These are phyloP conservation scores for Verticillium tricorpus DNA, from an alignment of 2,329 filamentous ascomycete genomes.

Conservation along the genomic window DNA sequence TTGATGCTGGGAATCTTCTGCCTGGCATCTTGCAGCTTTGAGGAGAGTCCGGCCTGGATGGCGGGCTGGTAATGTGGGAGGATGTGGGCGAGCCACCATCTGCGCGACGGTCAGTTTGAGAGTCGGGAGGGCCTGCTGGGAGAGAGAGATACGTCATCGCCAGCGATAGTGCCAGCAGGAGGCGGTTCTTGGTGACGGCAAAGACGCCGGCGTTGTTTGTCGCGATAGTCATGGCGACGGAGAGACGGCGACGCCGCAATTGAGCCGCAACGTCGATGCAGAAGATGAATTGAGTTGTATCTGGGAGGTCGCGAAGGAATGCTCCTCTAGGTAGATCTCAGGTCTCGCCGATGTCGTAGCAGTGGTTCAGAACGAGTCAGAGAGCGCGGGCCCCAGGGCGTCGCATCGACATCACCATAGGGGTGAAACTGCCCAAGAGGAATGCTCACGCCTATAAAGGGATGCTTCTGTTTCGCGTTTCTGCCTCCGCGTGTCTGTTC, in stretches of 20 bases:
- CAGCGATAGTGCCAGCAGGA: constrained; percentile 29
- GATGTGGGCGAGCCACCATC: constrained; percentile 43
- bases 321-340: not conserved
- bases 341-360: not conserved
- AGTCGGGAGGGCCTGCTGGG: not conserved
- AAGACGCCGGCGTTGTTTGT: constrained; percentile 14
- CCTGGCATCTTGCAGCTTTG: constrained; percentile 32
- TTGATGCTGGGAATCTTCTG: constrained; percentile 34
- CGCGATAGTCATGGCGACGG: constrained; percentile 11
- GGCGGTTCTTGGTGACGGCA: constrained; percentile 27
- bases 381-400: not conserved
- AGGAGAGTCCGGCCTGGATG: constrained; percentile 32
- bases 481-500: not conserved
- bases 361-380: not conserved
- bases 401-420: constrained; percentile 4
- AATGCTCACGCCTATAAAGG: not conserved
- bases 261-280: not conserved
- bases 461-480: constrained; percentile 4
- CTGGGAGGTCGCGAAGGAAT: not conserved
- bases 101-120: constrained; percentile 16
- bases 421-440: constrained; percentile 8
- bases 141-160: constrained; percentile 29
- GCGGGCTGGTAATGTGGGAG: constrained; percentile 38
- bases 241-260: not conserved
- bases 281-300: not conserved